Percentiles rank a stretch among this genome's conserved stretches.
These are phyloP conservation scores for Chlorencoelia australis DNA, from an alignment of 2,329 filamentous ascomycete genomes.

Conservation along the genomic window DNA sequence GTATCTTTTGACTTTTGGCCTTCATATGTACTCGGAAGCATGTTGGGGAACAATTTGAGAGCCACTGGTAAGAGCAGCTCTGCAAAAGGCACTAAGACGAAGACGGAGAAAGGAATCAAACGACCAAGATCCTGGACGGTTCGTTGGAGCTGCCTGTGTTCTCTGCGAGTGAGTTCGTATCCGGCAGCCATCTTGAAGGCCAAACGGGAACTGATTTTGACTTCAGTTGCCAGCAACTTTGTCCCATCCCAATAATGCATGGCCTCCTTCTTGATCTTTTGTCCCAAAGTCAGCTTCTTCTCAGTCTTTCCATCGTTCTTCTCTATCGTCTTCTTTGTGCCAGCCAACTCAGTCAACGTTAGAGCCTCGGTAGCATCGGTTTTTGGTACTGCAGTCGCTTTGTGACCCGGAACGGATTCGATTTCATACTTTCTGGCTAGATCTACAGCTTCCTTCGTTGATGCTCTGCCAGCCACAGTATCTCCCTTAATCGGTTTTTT, in stretches of 20 bases:
- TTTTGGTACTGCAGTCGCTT: conserved; percentile 24
- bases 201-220: conserved; percentile 83
- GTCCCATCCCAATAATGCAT: conserved; percentile 98
- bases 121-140: conserved; percentile 91
- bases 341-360: conserved; percentile 49
- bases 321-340: conserved; percentile 49
- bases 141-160: conserved; percentile 83
- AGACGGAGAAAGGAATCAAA: conserved; percentile 90
- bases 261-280: conserved; percentile 90
- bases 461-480: conserved; percentile 24
- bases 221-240: conserved; percentile 84
- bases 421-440: conserved; percentile 19
- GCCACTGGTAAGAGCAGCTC: conserved; percentile 87
- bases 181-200: conserved; percentile 96
- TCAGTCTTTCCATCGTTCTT: conserved; percentile 60
- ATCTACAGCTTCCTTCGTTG: conserved; percentile 19
- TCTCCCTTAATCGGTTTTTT: conserved; percentile 47
- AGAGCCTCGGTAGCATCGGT: conserved; percentile 23
- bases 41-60: conserved; percentile 89
- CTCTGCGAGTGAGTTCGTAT: conserved; percentile 89
- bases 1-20: conserved; percentile 80
- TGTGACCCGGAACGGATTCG: conserved; percentile 16
- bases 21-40: conserved; percentile 95
- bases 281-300: conserved; percentile 79
- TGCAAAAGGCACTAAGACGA: conserved; percentile 92